Conservation (phyloP, 2,329 filamentous ascomycete species). For the Sarocladium kiliense region DNA sequence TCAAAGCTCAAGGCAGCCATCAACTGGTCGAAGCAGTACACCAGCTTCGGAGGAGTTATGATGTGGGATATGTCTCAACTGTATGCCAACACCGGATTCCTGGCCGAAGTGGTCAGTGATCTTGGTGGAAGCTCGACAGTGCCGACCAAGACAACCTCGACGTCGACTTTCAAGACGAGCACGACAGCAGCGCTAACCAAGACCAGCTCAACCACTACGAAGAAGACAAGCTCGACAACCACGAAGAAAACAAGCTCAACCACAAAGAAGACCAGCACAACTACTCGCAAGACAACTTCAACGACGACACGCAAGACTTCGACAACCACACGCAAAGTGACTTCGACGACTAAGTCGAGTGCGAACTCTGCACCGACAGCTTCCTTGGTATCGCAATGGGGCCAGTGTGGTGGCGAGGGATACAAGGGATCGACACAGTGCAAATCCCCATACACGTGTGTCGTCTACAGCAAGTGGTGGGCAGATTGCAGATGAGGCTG, state of each 20-base stretch:
- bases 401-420: neutral
- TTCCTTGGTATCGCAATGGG: neutral
- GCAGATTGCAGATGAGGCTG: neutral
- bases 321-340: neutral
- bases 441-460: neutral
- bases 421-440: neutral
- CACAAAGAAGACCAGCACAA: neutral
- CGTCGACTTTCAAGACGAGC: neutral
- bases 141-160: neutral
- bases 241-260: neutral
- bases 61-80: conserved; percentile 63
- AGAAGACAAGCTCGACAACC: neutral
- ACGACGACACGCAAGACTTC: no score
- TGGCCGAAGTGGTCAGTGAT: conserved; percentile 36
- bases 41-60: conserved; percentile 63
- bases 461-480: neutral
- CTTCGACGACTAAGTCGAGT: neutral
- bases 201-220: neutral
- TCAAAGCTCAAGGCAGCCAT: conserved; percentile 44
- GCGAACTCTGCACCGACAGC: neutral
- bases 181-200: neutral
- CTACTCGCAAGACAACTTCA: neutral
- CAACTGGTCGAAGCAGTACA: conserved; percentile 46
- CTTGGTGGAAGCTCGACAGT: conserved; percentile 18
- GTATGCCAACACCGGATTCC: conserved; percentile 52